Evolutionary conservation across 2,329 filamentous ascomycete genomes (phyloP).

Genomic region (Chalaropsis thielavioides): DNA sequence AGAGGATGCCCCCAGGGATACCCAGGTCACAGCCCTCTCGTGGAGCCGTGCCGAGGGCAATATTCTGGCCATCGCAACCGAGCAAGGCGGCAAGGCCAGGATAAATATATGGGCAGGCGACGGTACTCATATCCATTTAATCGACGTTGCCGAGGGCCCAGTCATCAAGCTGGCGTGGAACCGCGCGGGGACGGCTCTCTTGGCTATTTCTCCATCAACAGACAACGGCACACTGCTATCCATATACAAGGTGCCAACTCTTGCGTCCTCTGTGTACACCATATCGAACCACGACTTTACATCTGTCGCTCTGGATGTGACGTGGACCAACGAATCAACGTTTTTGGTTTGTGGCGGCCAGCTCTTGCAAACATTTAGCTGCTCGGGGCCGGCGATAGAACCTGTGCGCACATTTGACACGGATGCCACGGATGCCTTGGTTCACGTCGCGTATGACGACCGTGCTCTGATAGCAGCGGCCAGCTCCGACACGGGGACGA

Average conservation of each 20-base stretch:
- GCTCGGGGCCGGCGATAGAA: conserved; percentile 33
- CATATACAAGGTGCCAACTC: conserved; percentile 25
- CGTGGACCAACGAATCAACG: conserved; percentile 44
- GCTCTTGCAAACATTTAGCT: conserved; percentile 35
- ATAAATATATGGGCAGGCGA: conserved; percentile 43
- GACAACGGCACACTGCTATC: conserved; percentile 28
- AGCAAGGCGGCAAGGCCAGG: conserved; percentile 35
- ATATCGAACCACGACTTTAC: conserved; percentile 37
- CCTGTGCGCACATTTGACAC: conserved; percentile 37
- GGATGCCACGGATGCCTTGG: conserved; percentile 38
- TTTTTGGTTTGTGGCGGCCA: conserved; percentile 47
- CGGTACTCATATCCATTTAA: conserved; percentile 37
- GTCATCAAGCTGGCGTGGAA: conserved; percentile 50
- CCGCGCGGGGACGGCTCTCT: conserved; percentile 37
- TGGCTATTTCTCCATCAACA: conserved; percentile 37
- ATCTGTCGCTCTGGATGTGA: conserved; percentile 40
- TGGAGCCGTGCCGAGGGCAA: conserved; percentile 42
- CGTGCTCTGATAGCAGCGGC: conserved; percentile 42
- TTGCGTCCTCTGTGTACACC: conserved; percentile 28
- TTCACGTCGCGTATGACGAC: conserved; percentile 43
- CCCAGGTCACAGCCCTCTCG: conserved; percentile 43
- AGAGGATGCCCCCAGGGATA: conserved; percentile 36
- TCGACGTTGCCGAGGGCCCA: conserved; percentile 45
- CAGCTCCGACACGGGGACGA: conserved; percentile 39
- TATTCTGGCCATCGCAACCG: conserved; percentile 43